Evolutionary conservation across 305 asterid species (phyloP).

Genomic region (Fraxinus sp.): DNA sequence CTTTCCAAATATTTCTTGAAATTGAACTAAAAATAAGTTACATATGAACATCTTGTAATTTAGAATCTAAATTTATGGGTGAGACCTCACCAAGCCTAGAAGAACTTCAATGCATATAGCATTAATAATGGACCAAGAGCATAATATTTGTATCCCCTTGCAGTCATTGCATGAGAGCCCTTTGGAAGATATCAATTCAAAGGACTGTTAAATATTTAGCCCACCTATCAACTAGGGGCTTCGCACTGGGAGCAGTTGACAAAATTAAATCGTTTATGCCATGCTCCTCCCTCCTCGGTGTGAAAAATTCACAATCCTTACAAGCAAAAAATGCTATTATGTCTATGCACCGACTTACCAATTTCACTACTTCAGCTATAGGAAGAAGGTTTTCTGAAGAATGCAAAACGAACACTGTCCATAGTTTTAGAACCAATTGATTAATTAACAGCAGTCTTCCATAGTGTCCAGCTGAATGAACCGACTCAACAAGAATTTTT

Average conservation of each 20-base stretch:
- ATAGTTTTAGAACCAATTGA: too few species aligned
- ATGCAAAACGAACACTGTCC: constrained; percentile 62
- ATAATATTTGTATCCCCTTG: constrained; percentile 63
- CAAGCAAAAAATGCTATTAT: constrained; percentile 56
- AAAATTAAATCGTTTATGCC: constrained; percentile 29
- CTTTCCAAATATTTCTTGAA: constrained; percentile 73
- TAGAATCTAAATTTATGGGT: constrained; percentile 5
- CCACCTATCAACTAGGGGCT: constrained; percentile 71
- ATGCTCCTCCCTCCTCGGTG: constrained; percentile 29
- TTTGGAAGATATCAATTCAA: constrained; percentile 65
- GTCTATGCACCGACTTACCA: constrained; percentile 69
- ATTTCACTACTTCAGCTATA: constrained; percentile 59
- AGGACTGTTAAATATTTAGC: constrained; percentile 73
- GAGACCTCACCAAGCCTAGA: constrained; percentile 88
- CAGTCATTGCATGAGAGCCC: constrained; percentile 73
- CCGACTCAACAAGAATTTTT: too few species aligned
- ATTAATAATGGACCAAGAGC: constrained; percentile 74
- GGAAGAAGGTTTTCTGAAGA: constrained; percentile 62
- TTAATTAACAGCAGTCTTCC: too few species aligned
- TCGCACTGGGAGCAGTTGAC: constrained; percentile 22
- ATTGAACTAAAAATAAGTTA: constrained; percentile 16
- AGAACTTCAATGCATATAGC: constrained; percentile 78
- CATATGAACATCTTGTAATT: not conserved
- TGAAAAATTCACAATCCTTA: constrained; percentile 50
- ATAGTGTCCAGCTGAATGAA: too few species aligned